Evolutionary conservation across 2,329 filamentous ascomycete genomes (phyloP).

Genomic region (Exophiala dermatitidis): DNA sequence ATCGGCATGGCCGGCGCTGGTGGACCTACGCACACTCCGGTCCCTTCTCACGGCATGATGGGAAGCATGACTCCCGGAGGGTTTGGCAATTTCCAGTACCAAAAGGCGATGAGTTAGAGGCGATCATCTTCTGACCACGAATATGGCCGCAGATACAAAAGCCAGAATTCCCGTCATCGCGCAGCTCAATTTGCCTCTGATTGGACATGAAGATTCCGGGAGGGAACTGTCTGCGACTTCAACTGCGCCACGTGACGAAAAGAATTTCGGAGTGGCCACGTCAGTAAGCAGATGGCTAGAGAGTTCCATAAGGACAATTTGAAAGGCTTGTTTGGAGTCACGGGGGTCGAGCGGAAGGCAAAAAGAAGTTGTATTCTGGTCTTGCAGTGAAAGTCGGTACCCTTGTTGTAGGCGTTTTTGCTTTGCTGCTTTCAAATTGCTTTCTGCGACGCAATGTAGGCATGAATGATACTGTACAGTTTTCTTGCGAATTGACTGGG

Average conservation of each 20-base stretch:
- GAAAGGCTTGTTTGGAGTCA: too few relatives aligned
- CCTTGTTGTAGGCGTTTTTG: too few relatives aligned
- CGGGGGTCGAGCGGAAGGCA: too few relatives aligned
- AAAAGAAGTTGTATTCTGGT: background rate
- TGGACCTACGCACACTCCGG: conserved; percentile 34
- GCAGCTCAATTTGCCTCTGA: background rate
- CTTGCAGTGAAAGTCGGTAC: background rate
- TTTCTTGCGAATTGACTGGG: background rate
- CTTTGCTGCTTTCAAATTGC: too few relatives aligned
- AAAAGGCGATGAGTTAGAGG: conserved; percentile 24
- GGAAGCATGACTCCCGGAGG: conserved; percentile 73
- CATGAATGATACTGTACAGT: too few relatives aligned
- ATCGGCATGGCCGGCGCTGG: conserved; percentile 38
- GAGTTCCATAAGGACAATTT: too few relatives aligned
- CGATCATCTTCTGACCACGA: background rate
- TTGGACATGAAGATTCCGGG: background rate
- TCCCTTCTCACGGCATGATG: conserved; percentile 45
- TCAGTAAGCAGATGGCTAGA: too few relatives aligned
- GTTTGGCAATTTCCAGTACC: conserved; percentile 60
- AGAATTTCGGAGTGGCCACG: too few relatives aligned
- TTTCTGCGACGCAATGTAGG: too few relatives aligned
- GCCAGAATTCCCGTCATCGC: background rate
- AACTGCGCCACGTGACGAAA: too few relatives aligned
- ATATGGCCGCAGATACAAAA: background rate
- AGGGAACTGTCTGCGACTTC: background rate